A percentile compares a stretch with the other conserved stretches of the same genome.
These are phyloP conservation scores for Fusarium sulawesiense DNA, from an alignment of 2,329 filamentous ascomycete species.

Conservation along the genomic window DNA sequence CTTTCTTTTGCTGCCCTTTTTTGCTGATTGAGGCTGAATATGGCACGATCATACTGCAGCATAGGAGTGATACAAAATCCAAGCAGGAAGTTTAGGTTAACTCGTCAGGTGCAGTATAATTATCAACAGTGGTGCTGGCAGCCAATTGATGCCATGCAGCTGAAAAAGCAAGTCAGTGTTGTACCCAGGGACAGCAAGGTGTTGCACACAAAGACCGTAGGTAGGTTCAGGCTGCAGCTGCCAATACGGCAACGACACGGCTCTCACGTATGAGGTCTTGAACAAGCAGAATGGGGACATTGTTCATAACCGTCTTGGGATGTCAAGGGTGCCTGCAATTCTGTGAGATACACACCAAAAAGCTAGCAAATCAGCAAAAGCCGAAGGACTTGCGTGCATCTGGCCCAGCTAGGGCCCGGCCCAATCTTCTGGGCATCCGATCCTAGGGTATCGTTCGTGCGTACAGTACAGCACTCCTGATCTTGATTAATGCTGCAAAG, in stretches of 20 bases:
- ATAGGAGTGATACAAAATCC: constrained; percentile 32
- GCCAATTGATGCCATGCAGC: constrained; percentile 17
- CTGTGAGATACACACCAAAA: constrained; percentile 26
- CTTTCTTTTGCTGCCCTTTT: constrained; percentile 19
- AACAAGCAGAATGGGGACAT: constrained; percentile 1
- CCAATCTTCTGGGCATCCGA: constrained; percentile 33
- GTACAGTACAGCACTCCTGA: constrained; percentile 7
- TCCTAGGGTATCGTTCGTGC: constrained; percentile 15
- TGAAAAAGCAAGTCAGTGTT: constrained; percentile 29
- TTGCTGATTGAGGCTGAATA: constrained; percentile 25
- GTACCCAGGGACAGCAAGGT: constrained; percentile 27
- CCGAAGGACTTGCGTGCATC: constrained; percentile 29
- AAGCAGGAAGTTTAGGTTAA: constrained; percentile 16
- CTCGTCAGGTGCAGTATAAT: constrained; percentile 14
- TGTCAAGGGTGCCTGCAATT: constrained; percentile 16
- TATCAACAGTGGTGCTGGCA: constrained; percentile 14
- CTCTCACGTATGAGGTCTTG: background rate
- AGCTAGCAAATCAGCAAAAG: constrained; percentile 27
- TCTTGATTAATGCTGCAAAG: constrained; percentile 18
- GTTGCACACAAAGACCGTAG: constrained; percentile 31
- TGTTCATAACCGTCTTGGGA: constrained; percentile 7
- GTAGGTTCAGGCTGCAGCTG: constrained; percentile 31
- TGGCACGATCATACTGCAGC: constrained; percentile 29
- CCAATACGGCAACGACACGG: constrained; percentile 21
- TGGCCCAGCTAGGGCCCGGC: constrained; percentile 22